These are phyloP conservation scores for Komagataella mondaviorum DNA, from an alignment of 805 yeast species.

Conservation along the genomic window DNA sequence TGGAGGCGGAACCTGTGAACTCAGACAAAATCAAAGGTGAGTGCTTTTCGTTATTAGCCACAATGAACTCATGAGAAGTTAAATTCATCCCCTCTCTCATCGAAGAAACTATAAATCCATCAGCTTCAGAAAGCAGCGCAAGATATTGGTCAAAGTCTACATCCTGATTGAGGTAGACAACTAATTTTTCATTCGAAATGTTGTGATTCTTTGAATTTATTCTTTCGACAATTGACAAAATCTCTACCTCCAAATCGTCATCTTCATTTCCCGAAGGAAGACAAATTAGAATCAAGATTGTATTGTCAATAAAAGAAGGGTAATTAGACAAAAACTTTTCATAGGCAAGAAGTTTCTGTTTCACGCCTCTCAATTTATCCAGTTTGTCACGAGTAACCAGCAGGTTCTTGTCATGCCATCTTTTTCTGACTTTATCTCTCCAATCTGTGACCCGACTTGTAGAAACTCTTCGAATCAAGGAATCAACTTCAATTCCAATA, in stretches of 20 bases:
- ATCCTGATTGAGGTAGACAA: conserved; percentile 78
- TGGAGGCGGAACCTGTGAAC: conserved; percentile 87
- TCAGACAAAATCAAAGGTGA: conserved; percentile 84
- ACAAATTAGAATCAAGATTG: conserved; percentile 77
- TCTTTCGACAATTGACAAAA: conserved; percentile 67
- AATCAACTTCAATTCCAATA: conserved; percentile 66
- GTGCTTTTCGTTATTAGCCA: conserved; percentile 54
- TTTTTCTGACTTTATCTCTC: conserved; percentile 56
- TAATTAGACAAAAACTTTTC: conserved; percentile 61
- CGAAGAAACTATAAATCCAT: conserved; percentile 75
- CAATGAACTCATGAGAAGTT: conserved; percentile 89
- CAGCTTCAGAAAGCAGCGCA: conserved; percentile 79
- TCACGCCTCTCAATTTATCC: conserved; percentile 78
- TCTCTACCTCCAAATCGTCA: conserved; percentile 55
- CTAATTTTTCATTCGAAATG: conserved; percentile 69
- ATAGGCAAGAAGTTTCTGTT: conserved; percentile 77
- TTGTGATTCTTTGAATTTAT: conserved; percentile 69
- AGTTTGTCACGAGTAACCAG: conserved; percentile 83
- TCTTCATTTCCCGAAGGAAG: conserved; percentile 39
- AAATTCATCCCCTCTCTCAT: conserved; percentile 95
- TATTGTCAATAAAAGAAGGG: conserved; percentile 55
- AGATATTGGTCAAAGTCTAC: conserved; percentile 81
- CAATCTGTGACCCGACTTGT: conserved; percentile 40
- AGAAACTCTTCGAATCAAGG: conserved; percentile 32
- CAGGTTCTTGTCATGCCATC: conserved; percentile 62